Percentiles rank a stretch among this genome's conserved stretches.
Evolutionary conservation across 495 filamentous ascomycete genomes (phyloP).

Genomic region (Tricharina praecox): DNA sequence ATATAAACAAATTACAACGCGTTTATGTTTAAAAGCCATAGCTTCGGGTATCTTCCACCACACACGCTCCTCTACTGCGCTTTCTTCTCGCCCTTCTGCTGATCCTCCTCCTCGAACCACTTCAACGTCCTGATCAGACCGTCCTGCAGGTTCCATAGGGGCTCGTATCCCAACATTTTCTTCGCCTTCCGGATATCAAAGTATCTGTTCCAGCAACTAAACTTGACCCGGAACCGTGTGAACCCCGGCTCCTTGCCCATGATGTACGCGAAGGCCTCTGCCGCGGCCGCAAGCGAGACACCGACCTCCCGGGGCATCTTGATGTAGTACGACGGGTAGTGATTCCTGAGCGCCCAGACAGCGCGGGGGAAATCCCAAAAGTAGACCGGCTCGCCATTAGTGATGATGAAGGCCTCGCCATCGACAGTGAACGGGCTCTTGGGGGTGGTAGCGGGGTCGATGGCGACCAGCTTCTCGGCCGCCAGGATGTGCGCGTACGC

Average conservation of each 20-base stretch:
- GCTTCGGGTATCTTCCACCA: too few relatives aligned
- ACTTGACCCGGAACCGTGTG: conserved; percentile 56
- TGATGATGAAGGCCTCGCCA: conserved; percentile 89
- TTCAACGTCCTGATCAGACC: conserved; percentile 53
- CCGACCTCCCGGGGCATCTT: conserved; percentile 47
- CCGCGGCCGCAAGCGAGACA: conserved; percentile 44
- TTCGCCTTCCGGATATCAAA: conserved; percentile 76
- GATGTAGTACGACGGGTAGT: conserved; percentile 44
- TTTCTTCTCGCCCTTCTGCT: conserved; percentile 28
- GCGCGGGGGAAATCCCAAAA: conserved; percentile 87
- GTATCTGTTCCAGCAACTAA: conserved; percentile 69
- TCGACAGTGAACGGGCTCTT: conserved; percentile 61
- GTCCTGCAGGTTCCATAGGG: conserved; percentile 57
- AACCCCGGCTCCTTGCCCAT: conserved; percentile 60
- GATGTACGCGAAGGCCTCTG: conserved; percentile 50
- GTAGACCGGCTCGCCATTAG: conserved; percentile 78
- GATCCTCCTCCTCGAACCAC: conserved; percentile 42
- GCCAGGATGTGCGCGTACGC: conserved; percentile 59
- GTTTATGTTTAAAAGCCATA: too few relatives aligned
- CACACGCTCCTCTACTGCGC: conserved; percentile 20
- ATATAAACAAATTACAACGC: too few relatives aligned
- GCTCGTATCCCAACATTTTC: conserved; percentile 54
- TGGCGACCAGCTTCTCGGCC: conserved; percentile 50
- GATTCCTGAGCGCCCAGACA: conserved; percentile 58
- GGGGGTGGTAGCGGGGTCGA: conserved; percentile 36